Conservation (phyloP, 2,329 filamentous ascomycete species). For the Diaporthe sp. region DNA sequence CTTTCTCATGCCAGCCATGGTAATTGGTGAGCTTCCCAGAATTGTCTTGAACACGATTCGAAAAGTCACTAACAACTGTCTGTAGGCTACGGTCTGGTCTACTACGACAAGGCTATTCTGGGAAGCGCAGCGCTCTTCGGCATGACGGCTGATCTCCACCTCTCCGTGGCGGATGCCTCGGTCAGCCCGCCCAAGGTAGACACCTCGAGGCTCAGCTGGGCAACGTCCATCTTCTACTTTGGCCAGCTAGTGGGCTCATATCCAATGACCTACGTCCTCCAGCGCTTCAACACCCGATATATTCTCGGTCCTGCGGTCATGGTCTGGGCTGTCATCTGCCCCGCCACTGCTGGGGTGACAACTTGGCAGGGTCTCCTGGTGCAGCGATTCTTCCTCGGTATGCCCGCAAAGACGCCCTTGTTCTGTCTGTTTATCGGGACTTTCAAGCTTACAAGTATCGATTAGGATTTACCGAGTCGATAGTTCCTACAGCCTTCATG, state of each 20-base stretch:
- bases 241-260: conserved; percentile 83
- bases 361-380: conserved; percentile 74
- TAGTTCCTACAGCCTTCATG: conserved; percentile 78
- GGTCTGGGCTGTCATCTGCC: conserved; percentile 77
- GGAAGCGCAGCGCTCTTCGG: conserved; percentile 81
- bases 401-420: not conserved
- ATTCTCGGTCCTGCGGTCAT: conserved; percentile 75
- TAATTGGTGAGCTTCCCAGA: conserved; percentile 57
- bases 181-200: conserved; percentile 52
- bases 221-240: conserved; percentile 85
- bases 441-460: not conserved
- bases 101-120: conserved; percentile 83
- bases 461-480: conserved; percentile 69
- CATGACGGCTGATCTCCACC: conserved; percentile 78
- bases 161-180: conserved; percentile 67
- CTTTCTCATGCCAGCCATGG: conserved; percentile 70
- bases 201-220: conserved; percentile 80
- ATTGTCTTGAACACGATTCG: not conserved
- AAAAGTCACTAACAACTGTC: not conserved
- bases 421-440: not conserved
- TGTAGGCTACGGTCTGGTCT: conserved; percentile 74
- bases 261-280: conserved; percentile 79
- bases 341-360: conserved; percentile 77
- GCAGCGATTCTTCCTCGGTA: conserved; percentile 73
- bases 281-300: conserved; percentile 75